Evolutionary conservation across 2,329 filamentous ascomycete species (phyloP), one percentile per base, ranked within the genome.

Genomic region (Allantophomopsis lycopodina): DNA sequence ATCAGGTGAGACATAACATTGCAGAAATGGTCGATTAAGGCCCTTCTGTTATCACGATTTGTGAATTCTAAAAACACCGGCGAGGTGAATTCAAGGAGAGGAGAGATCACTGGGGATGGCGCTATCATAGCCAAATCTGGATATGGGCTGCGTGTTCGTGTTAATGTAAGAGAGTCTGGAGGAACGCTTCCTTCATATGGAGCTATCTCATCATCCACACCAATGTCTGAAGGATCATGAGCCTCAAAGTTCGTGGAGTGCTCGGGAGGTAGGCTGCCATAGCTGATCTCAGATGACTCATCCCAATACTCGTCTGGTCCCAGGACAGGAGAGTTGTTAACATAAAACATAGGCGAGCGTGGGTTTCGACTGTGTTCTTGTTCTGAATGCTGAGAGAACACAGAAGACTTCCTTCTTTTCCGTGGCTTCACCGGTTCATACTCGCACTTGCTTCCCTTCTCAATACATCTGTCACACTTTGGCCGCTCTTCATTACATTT

Each of bases 1-100:
- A 79, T 76, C n/a, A 78, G 60, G 52, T 77, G 75, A 0, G 73
- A 77, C 15, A 79, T 53, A 11, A 76, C 69, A 45, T 75, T 76
- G 60, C 71, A 74, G 48, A 79, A 79, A 55, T 79, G 73, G 45
- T 74, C 70, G 11, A 79, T 62, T 17, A 79, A 58, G 2, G 63
- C 65, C 8, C 75, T 66, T 5, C 73, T 65, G 46, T 72, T 71
- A 18, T 62, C 63, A 12, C 62, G 65, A 10, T 64, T 61, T 2
- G 71, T 69, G 49, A 77, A 77, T 42, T 79, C 73, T 36, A 63
- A 61, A 48, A 75, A 78, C 2, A 60, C 58, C 1, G 73, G 73
- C 7, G 64, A 51, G 42, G 58, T 59, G 43, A 76, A 73, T 32
- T 73, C 71, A 8, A 72, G 55, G 5, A 65, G 56, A 2, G 50